phyloP scores from a whole-genome alignment of 805 yeast genomes.

The Wickerhamiella vanderwaltii region DNA sequence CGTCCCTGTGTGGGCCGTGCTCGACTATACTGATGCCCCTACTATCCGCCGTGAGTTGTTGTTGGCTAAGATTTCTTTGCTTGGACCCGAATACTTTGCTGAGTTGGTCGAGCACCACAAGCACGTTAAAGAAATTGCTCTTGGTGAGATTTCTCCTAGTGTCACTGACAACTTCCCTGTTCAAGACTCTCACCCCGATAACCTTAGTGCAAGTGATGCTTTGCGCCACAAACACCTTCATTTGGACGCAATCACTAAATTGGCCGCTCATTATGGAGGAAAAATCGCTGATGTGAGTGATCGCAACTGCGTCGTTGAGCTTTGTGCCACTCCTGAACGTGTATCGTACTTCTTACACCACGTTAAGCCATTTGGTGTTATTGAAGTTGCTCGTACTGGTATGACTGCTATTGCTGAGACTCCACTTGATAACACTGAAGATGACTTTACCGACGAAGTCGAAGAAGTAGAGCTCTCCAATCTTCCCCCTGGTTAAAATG shows the following conservation, averaged over 20 bases:
- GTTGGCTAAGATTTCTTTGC: slow-evolving; percentile 78
- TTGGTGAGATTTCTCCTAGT: slow-evolving; percentile 27
- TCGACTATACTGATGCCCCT: slow-evolving; percentile 84
- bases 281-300: slow-evolving; percentile 83
- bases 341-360: slow-evolving; percentile 75
- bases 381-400: slow-evolving; percentile 95
- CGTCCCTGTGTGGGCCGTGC: slow-evolving; percentile 96
- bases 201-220: slow-evolving; percentile 81
- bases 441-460: slow-evolving; percentile 42
- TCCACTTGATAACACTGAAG: slow-evolving; percentile 49
- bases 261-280: slow-evolving; percentile 85
- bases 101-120: slow-evolving; percentile 81
- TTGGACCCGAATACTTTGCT: slow-evolving; percentile 98
- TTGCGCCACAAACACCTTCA: slow-evolving; percentile 88
- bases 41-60: slow-evolving; percentile 84
- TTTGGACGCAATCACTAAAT: slow-evolving; percentile 66
- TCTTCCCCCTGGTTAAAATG: slow-evolving; percentile 90
- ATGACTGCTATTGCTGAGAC: slow-evolving; percentile 98
- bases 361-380: slow-evolving; percentile 88
- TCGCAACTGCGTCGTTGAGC: slow-evolving; percentile 86
- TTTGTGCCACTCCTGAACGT: slow-evolving; percentile 87
- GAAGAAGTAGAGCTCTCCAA: slow-evolving; percentile 60
- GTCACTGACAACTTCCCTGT: slow-evolving; percentile 25
- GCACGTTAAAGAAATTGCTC: slow-evolving; percentile 29
- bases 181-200: slow-evolving; percentile 67